A percentile compares a stretch with the other conserved stretches of the same genome.
phyloP scores from a whole-genome alignment of 495 filamentous ascomycete species.

The Aspergillus saccharolyticus region DNA sequence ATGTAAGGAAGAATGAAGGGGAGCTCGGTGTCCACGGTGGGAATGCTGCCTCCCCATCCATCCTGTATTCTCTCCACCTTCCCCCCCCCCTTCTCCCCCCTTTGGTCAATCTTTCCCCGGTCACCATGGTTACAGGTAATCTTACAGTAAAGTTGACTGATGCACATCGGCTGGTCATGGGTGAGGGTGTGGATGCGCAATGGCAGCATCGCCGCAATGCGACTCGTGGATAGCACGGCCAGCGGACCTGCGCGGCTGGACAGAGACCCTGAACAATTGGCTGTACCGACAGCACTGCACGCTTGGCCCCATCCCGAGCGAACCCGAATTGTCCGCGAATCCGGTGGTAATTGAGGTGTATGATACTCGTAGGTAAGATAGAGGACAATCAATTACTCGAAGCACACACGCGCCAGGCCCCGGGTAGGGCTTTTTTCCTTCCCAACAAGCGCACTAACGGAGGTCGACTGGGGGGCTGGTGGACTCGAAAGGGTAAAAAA shows the following conservation, averaged over 20 bases:
- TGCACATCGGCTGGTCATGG: not conserved
- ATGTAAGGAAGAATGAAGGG: slow-evolving; percentile 8
- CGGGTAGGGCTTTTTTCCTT: slow-evolving; percentile 33
- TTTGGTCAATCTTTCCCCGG: not conserved
- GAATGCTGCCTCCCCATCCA: not conserved
- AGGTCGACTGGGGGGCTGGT: slow-evolving; percentile 31
- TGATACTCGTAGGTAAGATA: slow-evolving; percentile 8
- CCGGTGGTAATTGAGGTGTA: not conserved
- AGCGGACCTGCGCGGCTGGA: slow-evolving; percentile 11
- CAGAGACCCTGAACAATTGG: slow-evolving; percentile 15
- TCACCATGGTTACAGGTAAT: not conserved
- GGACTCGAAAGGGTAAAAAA: slow-evolving; percentile 26
- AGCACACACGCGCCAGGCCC: not conserved
- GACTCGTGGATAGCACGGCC: slow-evolving; percentile 6
- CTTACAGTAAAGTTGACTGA: not conserved
- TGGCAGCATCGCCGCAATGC: not conserved
- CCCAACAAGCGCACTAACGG: slow-evolving; percentile 27
- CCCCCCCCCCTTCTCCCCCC: too few relatives aligned
- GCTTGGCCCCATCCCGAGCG: slow-evolving; percentile 22
- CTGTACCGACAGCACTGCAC: slow-evolving; percentile 12
- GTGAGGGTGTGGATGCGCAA: not conserved
- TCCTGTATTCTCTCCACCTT: not conserved
- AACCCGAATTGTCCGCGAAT: slow-evolving; percentile 18
- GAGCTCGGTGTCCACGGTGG: not conserved
- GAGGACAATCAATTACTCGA: not conserved